Conservation (phyloP, 176 grass and related monocot species). For the Saccharum officinarum region DNA sequence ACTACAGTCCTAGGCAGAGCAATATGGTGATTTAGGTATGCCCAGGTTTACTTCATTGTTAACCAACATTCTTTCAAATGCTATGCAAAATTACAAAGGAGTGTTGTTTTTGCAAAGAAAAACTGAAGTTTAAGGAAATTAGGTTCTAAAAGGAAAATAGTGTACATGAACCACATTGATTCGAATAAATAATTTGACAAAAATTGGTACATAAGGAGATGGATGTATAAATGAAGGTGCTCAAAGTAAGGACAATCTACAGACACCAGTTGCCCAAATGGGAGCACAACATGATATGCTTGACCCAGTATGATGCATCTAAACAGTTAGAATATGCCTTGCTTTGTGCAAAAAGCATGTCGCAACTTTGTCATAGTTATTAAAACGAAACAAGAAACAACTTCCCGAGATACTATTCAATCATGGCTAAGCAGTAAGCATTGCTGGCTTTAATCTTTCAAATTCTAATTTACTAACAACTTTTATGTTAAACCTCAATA, state of each 20-base stretch:
- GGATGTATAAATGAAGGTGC: background rate
- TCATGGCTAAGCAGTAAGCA: background rate
- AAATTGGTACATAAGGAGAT: background rate
- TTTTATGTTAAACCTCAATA: background rate
- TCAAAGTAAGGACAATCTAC: background rate
- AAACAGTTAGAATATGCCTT: background rate
- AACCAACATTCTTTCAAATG: conserved; percentile 4
- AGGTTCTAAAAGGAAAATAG: background rate
- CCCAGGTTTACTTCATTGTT: background rate
- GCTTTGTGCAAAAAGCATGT: background rate
- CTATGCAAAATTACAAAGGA: background rate
- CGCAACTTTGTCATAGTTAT: background rate
- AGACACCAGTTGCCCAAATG: background rate
- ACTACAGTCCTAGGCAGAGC: background rate
- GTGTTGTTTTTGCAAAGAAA: background rate
- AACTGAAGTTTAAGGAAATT: background rate
- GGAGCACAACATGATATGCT: background rate
- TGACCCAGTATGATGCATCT: background rate
- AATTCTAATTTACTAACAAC: background rate
- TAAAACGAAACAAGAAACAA: background rate
- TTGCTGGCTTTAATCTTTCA: background rate
- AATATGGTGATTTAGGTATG: background rate
- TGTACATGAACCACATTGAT: background rate
- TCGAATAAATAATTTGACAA: background rate
- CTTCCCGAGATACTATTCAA: background rate